phyloP scores from a whole-genome alignment of 1,284 basidiomycete species.

The Cystobasidiaceae sp. region DNA sequence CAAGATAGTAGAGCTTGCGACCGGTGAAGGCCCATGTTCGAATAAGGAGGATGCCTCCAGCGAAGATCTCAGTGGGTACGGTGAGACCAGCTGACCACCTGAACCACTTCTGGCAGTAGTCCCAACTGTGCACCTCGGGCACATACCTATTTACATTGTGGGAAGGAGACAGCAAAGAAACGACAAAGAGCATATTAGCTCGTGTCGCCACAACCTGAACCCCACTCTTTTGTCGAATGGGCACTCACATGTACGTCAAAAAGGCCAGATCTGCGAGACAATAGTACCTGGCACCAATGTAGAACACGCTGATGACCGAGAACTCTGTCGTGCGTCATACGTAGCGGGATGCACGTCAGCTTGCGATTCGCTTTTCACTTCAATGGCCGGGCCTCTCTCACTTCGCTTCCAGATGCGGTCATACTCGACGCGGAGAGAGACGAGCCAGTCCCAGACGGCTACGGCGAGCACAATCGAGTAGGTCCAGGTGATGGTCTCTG shows the following conservation, averaged over 20 bases:
- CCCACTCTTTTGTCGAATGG: too few relatives aligned
- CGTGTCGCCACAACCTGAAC: too few relatives aligned
- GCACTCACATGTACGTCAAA: background rate
- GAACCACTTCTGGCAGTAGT: slow-evolving; percentile 3
- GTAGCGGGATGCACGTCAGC: too few relatives aligned
- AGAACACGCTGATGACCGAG: background rate
- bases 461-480: background rate
- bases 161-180: too few relatives aligned
- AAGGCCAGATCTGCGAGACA: background rate
- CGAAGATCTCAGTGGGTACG: slow-evolving; percentile 7
- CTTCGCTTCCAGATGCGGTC: slow-evolving; percentile 11
- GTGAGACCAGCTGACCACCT: slow-evolving; percentile 3
- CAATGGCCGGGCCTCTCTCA: too few relatives aligned
- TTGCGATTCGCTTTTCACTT: too few relatives aligned
- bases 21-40: slow-evolving; percentile 5
- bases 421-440: background rate
- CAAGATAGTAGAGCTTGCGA: background rate
- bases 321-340: too few relatives aligned
- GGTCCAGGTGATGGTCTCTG: slow-evolving; percentile 7
- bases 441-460: slow-evolving; percentile 6
- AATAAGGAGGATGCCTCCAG: slow-evolving; percentile 2
- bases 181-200: too few relatives aligned
- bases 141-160: background rate
- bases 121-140: background rate
- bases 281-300: background rate